A percentile compares a stretch with the other conserved stretches of the same genome.
Conservation (phyloP, 768 basidiomycete genomes). For the Boletus patriciae region DNA sequence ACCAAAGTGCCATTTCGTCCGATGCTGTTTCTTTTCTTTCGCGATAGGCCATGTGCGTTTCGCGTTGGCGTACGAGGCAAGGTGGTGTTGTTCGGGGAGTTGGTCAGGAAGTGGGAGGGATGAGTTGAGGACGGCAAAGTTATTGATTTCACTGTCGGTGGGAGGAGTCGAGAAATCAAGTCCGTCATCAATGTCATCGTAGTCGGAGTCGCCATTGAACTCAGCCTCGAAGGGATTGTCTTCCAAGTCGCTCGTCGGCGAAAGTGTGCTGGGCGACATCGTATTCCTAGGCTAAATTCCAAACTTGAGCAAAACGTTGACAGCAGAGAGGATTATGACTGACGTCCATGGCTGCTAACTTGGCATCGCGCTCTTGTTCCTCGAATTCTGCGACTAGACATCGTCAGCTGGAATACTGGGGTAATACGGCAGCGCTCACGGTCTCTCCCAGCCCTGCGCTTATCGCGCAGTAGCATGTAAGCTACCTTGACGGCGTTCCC, state of each 20-base stretch:
- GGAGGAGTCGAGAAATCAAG: conserved; percentile 49
- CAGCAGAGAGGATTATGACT: conserved; percentile 35
- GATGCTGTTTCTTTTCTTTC: conserved; percentile 70
- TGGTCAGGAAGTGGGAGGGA: conserved; percentile 75
- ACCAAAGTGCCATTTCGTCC: conserved; percentile 97
- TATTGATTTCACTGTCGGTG: conserved; percentile 44
- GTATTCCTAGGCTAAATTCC: conserved; percentile 61
- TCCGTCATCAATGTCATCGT: conserved; percentile 59
- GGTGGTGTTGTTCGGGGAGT: conserved; percentile 65
- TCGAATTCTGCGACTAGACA: conserved; percentile 69
- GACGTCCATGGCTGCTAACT: conserved; percentile 78
- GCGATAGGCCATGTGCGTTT: conserved; percentile 39
- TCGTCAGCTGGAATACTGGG: conserved; percentile 14
- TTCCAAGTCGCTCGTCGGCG: conserved; percentile 64
- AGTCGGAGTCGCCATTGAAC: conserved; percentile 45
- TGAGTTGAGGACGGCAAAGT: conserved; percentile 87
- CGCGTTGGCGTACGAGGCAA: conserved; percentile 64
- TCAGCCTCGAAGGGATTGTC: conserved; percentile 82
- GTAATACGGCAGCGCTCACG: conserved; percentile 50
- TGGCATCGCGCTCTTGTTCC: conserved; percentile 83
- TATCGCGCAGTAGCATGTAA: conserved; percentile 90
- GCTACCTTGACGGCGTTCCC: conserved; percentile 97
- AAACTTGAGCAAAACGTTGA: conserved; percentile 5
- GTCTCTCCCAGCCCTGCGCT: conserved; percentile 78
- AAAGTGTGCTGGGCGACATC: conserved; percentile 64